phyloP scores from a whole-genome alignment of 2,329 filamentous ascomycete species.

The Raffaelea arxii region DNA sequence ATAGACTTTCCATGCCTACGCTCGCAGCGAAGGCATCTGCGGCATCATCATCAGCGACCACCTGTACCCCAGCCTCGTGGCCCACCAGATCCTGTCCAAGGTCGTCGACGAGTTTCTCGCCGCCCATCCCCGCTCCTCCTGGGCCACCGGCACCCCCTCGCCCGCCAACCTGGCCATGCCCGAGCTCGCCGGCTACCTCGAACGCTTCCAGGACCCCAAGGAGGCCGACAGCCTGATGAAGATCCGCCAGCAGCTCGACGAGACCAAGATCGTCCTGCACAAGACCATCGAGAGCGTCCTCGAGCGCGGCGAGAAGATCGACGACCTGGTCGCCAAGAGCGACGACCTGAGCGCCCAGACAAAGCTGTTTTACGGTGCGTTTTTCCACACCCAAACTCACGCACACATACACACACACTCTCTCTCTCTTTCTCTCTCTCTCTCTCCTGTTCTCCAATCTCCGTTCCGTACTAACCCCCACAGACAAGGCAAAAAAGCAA shows the following conservation, averaged over 20 bases:
- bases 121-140: slow-evolving; percentile 56
- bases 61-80: slow-evolving; percentile 43
- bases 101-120: slow-evolving; percentile 78
- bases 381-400: not conserved
- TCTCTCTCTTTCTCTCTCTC: not conserved
- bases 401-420: slow-evolving; percentile 17
- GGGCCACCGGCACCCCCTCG: slow-evolving; percentile 35
- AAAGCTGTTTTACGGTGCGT: slow-evolving; percentile 85
- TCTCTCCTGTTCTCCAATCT: not conserved
- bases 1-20: slow-evolving; percentile 57
- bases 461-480: not conserved
- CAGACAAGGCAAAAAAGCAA: slow-evolving; percentile 65
- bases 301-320: slow-evolving; percentile 93
- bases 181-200: slow-evolving; percentile 66
- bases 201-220: slow-evolving; percentile 72
- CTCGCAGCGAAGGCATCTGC: slow-evolving; percentile 62
- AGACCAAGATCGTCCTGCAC: slow-evolving; percentile 94
- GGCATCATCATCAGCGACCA: slow-evolving; percentile 66
- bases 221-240: slow-evolving; percentile 86
- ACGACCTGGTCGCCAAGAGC: slow-evolving; percentile 86
- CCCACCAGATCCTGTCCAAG: slow-evolving; percentile 80
- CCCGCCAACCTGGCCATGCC: slow-evolving; percentile 46
- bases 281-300: slow-evolving; percentile 87
- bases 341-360: slow-evolving; percentile 83
- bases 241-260: slow-evolving; percentile 93